phyloP scores from a whole-genome alignment of 1,139 yeast species.

The Williopsis jadinii region DNA sequence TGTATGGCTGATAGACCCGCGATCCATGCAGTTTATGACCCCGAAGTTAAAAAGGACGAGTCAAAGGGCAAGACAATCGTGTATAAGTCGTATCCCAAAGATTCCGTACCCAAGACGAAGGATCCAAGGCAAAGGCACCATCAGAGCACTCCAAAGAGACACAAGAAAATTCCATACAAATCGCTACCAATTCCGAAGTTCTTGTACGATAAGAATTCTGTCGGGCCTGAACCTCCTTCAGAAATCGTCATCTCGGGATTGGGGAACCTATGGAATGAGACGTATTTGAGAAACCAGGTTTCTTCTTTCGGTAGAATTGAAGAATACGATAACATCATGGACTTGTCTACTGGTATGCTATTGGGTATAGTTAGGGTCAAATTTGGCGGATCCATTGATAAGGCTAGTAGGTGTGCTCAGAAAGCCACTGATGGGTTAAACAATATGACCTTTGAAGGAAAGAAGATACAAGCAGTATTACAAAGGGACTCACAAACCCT shows the following conservation, averaged over 20 bases:
- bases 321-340: constrained; percentile 54
- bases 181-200: constrained; percentile 47
- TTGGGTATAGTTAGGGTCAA: constrained; percentile 64
- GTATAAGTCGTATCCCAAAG: constrained; percentile 31
- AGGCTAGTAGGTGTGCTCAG: constrained; percentile 45
- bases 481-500: constrained; percentile 6
- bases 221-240: constrained; percentile 70
- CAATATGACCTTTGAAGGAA: constrained; percentile 29
- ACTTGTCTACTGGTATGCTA: constrained; percentile 75
- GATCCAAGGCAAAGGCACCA: constrained; percentile 33
- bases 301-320: constrained; percentile 53
- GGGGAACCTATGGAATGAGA: constrained; percentile 39
- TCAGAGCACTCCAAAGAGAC: constrained; percentile 17
- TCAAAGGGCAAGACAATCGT: constrained; percentile 33
- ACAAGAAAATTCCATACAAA: constrained; percentile 26
- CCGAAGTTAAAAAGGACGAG: constrained; percentile 39
- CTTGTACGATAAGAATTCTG: constrained; percentile 58
- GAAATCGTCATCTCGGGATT: constrained; percentile 68
- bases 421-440: constrained; percentile 31
- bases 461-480: constrained; percentile 24
- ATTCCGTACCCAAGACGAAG: constrained; percentile 17
- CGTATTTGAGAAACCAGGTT: constrained; percentile 46
- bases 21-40: constrained; percentile 49
- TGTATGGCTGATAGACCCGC: constrained; percentile 21
- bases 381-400: constrained; percentile 53